Conservation (phyloP, 1,139 yeast genomes). For the Kurtzmaniella quercitrusa region DNA sequence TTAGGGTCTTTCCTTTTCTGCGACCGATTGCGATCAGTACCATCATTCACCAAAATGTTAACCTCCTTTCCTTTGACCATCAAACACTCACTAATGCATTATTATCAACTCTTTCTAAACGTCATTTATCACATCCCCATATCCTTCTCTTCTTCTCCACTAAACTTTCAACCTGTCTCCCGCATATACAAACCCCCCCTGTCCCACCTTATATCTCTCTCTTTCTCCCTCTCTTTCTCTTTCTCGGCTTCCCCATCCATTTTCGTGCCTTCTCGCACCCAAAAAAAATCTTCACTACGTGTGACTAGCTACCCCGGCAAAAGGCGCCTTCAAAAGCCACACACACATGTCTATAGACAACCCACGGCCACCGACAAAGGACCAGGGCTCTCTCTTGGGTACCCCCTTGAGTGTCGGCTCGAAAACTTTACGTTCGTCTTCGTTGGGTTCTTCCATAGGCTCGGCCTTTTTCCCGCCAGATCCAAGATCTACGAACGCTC, state of each 20-base stretch:
- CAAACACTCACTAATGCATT: too few species aligned
- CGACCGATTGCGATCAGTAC: too few species aligned
- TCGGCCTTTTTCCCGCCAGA: slow-evolving; percentile 1
- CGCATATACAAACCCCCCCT: too few species aligned
- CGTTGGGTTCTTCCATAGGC: background rate
- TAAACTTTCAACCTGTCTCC: background rate
- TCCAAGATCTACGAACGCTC: background rate
- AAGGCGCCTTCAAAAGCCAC: background rate
- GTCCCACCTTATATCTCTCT: background rate
- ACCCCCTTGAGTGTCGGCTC: background rate
- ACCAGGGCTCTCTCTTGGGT: slow-evolving; percentile 1
- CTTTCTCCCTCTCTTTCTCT: background rate
- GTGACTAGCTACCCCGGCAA: background rate
- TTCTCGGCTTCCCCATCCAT: background rate
- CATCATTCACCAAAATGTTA: too few species aligned
- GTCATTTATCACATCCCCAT: too few species aligned
- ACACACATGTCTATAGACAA: slow-evolving; percentile 1
- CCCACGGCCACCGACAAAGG: background rate
- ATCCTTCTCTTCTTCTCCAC: background rate
- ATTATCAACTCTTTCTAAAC: too few species aligned
- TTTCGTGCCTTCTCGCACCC: background rate
- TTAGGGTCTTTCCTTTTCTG: too few species aligned
- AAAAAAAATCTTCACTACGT: slow-evolving; percentile 1
- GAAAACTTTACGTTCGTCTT: background rate
- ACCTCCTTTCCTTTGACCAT: too few species aligned